Evolutionary conservation across 1,284 basidiomycete species (phyloP), one percentile per base, ranked within the genome.

Genomic region (Microbotryum violaceum): DNA sequence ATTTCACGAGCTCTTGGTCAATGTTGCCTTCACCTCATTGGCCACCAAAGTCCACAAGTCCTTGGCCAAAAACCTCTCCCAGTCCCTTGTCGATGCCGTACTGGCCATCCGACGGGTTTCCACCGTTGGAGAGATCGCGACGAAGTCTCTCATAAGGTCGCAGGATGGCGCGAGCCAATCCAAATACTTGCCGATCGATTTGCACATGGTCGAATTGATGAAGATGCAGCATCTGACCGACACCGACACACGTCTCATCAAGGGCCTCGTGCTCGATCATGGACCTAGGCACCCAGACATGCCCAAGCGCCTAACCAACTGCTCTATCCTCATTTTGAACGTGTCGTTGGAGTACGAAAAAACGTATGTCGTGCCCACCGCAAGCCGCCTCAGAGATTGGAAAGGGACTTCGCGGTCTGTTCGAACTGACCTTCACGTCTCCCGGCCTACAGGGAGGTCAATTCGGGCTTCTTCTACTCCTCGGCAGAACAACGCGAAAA

Each of bases 141-240:
- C 25, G 21, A 85, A 88, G 29, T 83, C 85, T 25, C 27, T 10
- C 21, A 44, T 31, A 6, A 20, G 16, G 37, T 27, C 20, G 45
- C 14, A 72, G 81, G 23, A 78, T 79, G 79, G 84, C 86, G 82
- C 77, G 42, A 42, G 47, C n/a, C 55, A 46, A 18, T 51, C 56
- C 47, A 49, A 57, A 37, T 71, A 51, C 51, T 85, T 91, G 71
- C 92, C 93, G 52, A 96, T 99, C 74, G 96, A 99, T 79, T 79
- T 99, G 66, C 94, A 98, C 79, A 99, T 99, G 96, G 82, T 99
- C 60, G 96, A 99, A 78, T 87, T 98, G 71, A 98, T 98, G 94
- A 98, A 98, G 81, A 99, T 99, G 96, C 94, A 97, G 77, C 96
- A 99, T 80, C 87, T 92, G 74, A 93, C 88, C 57, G 92, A 96